These are phyloP conservation scores for Fusarium paranaense DNA, from an alignment of 2,329 filamentous ascomycete species.

Conservation along the genomic window DNA sequence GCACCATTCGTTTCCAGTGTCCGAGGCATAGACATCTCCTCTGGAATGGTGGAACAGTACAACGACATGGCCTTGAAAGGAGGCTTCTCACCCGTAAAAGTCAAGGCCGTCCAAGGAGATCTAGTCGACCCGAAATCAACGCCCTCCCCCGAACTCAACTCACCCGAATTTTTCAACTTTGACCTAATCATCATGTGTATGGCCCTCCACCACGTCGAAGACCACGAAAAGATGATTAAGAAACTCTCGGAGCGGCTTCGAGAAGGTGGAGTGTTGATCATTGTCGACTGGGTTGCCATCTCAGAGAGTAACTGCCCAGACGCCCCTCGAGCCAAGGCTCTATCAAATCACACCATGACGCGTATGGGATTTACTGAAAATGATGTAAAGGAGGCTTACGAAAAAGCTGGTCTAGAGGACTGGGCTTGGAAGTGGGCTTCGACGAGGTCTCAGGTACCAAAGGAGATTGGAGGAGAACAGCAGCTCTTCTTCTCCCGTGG, in stretches of 20 bases:
- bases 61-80: conserved; percentile 44
- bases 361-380: conserved; percentile 40
- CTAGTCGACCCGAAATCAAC: conserved; percentile 40
- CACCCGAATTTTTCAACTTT: conserved; percentile 42
- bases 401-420: conserved; percentile 36
- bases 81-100: conserved; percentile 39
- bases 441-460: conserved; percentile 34
- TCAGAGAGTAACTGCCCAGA: conserved; percentile 23
- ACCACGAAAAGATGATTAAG: conserved; percentile 43
- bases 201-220: conserved; percentile 52
- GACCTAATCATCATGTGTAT: conserved; percentile 50
- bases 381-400: conserved; percentile 36
- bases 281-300: conserved; percentile 47
- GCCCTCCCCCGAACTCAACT: conserved; percentile 32
- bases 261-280: conserved; percentile 47
- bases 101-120: conserved; percentile 48
- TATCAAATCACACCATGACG: conserved; percentile 32
- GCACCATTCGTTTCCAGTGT: conserved; percentile 44
- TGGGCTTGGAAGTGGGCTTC: conserved; percentile 44
- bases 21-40: conserved; percentile 51
- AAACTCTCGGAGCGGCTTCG: conserved; percentile 45
- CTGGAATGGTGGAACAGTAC: conserved; percentile 48
- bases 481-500: conserved; percentile 45
- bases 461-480: conserved; percentile 38
- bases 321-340: neutral